phyloP scores from a whole-genome alignment of 495 filamentous ascomycete species.

The Talaromyces stipitatus region DNA sequence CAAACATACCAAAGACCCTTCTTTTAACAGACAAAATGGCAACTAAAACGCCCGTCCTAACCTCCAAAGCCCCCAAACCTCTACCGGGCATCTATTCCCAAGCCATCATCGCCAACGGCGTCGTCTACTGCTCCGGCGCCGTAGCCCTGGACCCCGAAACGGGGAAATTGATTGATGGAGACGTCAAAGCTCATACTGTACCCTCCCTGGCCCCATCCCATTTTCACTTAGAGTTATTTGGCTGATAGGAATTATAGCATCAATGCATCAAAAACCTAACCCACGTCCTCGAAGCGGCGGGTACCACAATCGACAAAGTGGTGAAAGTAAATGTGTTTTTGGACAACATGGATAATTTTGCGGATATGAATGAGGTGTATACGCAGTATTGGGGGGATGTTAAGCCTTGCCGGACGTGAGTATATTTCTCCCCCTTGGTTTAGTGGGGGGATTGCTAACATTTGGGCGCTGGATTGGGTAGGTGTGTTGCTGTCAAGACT shows the following conservation, averaged over 20 bases:
- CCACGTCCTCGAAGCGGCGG: constrained; percentile 58
- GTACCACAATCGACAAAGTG: constrained; percentile 53
- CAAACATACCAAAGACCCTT: too few species aligned
- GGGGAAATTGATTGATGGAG: constrained; percentile 37
- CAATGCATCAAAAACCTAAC: constrained; percentile 56
- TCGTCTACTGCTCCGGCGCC: constrained; percentile 51
- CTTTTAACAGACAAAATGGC: constrained; percentile 13
- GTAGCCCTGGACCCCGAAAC: constrained; percentile 40
- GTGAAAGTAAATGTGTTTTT: constrained; percentile 67
- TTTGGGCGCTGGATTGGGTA: constrained; percentile 8
- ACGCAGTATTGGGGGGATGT: constrained; percentile 49
- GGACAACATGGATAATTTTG: constrained; percentile 61
- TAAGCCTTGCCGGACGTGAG: constrained; percentile 50
- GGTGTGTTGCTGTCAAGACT: constrained; percentile 59
- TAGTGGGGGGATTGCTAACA: not conserved
- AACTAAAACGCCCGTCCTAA: constrained; percentile 31
- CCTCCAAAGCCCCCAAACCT: constrained; percentile 45
- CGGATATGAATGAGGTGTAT: constrained; percentile 55
- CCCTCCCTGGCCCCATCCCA: constrained; percentile 1
- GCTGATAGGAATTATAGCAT: constrained; percentile 11
- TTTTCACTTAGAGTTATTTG: not conserved
- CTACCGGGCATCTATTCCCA: constrained; percentile 46
- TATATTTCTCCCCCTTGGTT: constrained; percentile 4
- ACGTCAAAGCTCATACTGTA: constrained; percentile 44
- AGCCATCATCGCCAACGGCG: constrained; percentile 47